Conservation (phyloP, 2,329 filamentous ascomycete species). For the Pseudogymnoascus verrucosus region DNA sequence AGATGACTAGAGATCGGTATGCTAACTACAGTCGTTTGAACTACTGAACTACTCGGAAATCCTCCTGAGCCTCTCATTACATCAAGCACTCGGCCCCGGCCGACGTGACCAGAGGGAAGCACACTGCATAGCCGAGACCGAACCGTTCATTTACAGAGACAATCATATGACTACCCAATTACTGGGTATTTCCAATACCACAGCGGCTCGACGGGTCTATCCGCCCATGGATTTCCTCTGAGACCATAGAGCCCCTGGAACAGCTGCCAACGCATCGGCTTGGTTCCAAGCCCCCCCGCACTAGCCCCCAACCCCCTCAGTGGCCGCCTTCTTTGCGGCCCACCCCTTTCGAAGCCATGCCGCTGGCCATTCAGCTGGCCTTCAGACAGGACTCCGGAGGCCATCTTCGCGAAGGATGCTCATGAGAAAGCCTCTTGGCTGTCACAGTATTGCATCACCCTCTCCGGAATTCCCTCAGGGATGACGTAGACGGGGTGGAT, state of each 20-base stretch:
- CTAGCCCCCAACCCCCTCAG: constrained; percentile 5
- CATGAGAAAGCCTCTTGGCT: constrained; percentile 23
- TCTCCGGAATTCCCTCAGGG: constrained; percentile 46
- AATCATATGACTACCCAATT: constrained; percentile 7
- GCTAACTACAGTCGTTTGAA: not conserved
- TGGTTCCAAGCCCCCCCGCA: not conserved
- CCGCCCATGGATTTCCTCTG: not conserved
- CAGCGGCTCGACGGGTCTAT: constrained; percentile 8
- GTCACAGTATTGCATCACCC: constrained; percentile 24
- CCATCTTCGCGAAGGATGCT: not conserved
- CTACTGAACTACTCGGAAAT: not conserved
- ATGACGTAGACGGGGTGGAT: constrained; percentile 84
- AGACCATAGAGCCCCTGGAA: constrained; percentile 5
- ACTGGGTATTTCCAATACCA: constrained; percentile 8
- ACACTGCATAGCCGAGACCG: not conserved
- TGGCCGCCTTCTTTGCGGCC: constrained; percentile 5
- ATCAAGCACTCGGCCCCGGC: not conserved
- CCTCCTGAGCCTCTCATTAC: not conserved
- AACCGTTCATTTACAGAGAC: constrained; percentile 3
- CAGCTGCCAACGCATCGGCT: constrained; percentile 3
- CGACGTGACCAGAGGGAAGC: not conserved
- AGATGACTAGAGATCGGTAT: not conserved
- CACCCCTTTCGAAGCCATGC: not conserved
- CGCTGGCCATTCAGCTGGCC: not conserved
- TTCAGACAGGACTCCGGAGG: not conserved